phyloP scores from a whole-genome alignment of 2,329 filamentous ascomycete genomes.

The Aspergillus texensis region DNA sequence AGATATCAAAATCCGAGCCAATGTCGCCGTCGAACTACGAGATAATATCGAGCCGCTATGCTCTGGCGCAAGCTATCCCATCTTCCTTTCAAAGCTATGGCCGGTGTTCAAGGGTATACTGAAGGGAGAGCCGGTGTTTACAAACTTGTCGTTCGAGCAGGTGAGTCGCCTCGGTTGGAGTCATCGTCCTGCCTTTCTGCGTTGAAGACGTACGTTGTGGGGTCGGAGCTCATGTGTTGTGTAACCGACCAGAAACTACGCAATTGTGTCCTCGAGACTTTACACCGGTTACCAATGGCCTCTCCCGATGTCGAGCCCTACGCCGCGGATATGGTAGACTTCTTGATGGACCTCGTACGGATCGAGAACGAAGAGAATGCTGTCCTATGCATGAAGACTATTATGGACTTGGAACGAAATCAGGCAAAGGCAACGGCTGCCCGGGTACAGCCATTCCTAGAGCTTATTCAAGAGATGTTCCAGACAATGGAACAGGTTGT shows the following conservation, averaged over 20 bases:
- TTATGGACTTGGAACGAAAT: constrained; percentile 94
- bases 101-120: constrained; percentile 87
- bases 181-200: not conserved
- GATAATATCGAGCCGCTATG: constrained; percentile 86
- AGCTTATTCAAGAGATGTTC: constrained; percentile 93
- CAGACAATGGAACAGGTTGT: constrained; percentile 93
- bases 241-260: constrained; percentile 70
- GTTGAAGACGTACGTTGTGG: not conserved
- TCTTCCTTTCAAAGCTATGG: constrained; percentile 84
- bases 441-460: constrained; percentile 86
- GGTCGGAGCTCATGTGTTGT: not conserved
- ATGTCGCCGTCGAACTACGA: constrained; percentile 81
- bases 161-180: constrained; percentile 49
- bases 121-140: constrained; percentile 83
- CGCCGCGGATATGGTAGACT: constrained; percentile 83
- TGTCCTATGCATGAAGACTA: constrained; percentile 95
- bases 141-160: constrained; percentile 87
- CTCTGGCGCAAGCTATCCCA: constrained; percentile 74
- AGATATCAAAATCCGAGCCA: constrained; percentile 83
- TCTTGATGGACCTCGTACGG: constrained; percentile 84
- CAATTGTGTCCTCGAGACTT: constrained; percentile 89
- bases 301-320: constrained; percentile 85
- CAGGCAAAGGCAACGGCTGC: constrained; percentile 79
- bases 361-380: constrained; percentile 98
- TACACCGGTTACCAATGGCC: constrained; percentile 79